Conservation (phyloP, 352 stramenopile species). For the Phytophthora boehmeriae region DNA sequence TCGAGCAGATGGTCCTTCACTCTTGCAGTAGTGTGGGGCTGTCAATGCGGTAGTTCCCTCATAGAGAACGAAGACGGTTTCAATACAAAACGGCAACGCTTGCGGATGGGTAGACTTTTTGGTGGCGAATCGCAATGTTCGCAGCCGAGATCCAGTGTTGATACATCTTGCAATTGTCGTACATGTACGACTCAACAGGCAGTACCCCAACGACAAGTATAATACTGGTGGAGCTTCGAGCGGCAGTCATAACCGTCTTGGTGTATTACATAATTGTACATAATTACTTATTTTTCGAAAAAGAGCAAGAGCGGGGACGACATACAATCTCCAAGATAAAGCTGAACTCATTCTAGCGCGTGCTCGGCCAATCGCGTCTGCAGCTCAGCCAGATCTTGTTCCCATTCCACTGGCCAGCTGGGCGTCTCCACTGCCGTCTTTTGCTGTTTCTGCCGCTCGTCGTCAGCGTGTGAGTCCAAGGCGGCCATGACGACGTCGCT, state of each 20-base stretch:
- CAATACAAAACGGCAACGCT: not conserved
- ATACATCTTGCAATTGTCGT: not conserved
- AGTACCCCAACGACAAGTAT: too few species aligned
- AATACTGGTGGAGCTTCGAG: too few species aligned
- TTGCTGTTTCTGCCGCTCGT: not conserved
- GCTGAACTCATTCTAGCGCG: constrained; percentile 18
- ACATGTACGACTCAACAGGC: not conserved
- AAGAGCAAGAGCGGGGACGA: constrained; percentile 28
- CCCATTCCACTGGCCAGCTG: constrained; percentile 29
- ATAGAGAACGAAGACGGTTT: not conserved
- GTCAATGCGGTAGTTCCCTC: not conserved
- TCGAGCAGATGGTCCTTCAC: not conserved
- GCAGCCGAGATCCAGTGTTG: not conserved
- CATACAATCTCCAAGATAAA: constrained; percentile 21
- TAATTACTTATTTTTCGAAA: too few species aligned
- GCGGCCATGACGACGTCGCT: constrained; percentile 10
- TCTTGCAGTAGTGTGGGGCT: too few species aligned
- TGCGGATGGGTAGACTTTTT: not conserved
- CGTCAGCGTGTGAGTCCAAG: constrained; percentile 1
- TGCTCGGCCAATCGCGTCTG: constrained; percentile 14
- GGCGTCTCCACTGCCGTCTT: constrained; percentile 6
- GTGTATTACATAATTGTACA: too few species aligned
- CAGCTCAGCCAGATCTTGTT: constrained; percentile 14
- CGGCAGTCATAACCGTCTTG: not conserved
- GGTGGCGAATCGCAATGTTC: too few species aligned